Evolutionary conservation across 768 basidiomycete species (phyloP).

Genomic region (Tricholomella constricta): DNA sequence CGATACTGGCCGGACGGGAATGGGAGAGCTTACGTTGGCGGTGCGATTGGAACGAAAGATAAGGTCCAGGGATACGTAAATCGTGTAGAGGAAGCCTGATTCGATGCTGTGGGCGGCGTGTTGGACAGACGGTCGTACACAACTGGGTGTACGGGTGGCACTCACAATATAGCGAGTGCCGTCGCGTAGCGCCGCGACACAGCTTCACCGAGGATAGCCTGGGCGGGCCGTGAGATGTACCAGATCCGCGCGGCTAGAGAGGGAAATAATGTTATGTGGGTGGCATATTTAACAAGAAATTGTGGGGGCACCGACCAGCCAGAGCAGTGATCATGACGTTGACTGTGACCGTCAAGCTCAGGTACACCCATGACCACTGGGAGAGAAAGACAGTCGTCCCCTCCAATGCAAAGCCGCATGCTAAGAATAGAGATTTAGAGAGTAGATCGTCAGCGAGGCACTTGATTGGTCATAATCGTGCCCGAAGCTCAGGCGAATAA

Average conservation of each 20-base stretch:
- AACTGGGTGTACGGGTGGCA: neutral
- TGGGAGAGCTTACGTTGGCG: constrained; percentile 24
- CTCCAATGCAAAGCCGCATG: constrained; percentile 18
- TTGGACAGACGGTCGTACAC: neutral
- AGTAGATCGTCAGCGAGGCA: no score
- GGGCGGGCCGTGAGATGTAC: constrained; percentile 31
- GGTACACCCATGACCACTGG: constrained; percentile 32
- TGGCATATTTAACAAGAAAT: no score
- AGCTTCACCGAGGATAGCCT: constrained; percentile 24
- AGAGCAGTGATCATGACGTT: constrained; percentile 37
- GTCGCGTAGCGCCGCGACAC: constrained; percentile 33
- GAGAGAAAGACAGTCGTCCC: constrained; percentile 17
- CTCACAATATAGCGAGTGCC: constrained; percentile 39
- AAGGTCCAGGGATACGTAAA: constrained; percentile 33
- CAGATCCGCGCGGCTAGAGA: constrained; percentile 41
- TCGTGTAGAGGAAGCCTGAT: constrained; percentile 39
- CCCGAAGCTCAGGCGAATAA: no score
- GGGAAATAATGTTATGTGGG: no score
- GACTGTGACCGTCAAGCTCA: constrained; percentile 32
- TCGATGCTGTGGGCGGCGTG: constrained; percentile 33
- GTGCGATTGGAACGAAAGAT: constrained; percentile 26
- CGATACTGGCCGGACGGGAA: constrained; percentile 13
- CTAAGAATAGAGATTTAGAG: constrained; percentile 8
- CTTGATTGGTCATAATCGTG: no score
- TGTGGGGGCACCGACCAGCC: constrained; percentile 28